A percentile compares a stretch with the other conserved stretches of the same genome.
Conservation (phyloP, 2,329 filamentous ascomycete genomes). For the Sclerotinia nivalis region DNA sequence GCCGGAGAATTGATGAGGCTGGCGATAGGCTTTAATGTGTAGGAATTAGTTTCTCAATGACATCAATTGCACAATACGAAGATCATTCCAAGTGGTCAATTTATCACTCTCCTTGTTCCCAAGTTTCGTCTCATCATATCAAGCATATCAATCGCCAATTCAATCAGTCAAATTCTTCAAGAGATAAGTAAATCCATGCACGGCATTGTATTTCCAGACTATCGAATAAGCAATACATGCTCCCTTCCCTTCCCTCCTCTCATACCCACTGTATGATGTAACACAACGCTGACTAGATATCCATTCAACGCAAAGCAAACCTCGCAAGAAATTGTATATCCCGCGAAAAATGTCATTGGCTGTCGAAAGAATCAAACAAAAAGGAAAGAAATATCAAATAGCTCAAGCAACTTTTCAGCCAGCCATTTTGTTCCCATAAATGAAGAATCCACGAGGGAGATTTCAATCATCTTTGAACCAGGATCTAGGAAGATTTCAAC, state of each 20-base stretch:
- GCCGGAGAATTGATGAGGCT: not conserved
- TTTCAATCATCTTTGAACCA: conserved; percentile 9
- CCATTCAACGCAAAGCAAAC: not conserved
- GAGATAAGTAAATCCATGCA: not conserved
- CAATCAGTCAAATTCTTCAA: not conserved
- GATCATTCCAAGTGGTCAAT: not conserved
- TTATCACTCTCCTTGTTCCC: not conserved
- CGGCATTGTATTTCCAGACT: not conserved
- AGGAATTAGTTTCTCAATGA: not conserved
- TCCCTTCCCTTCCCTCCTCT: not conserved
- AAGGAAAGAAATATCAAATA: conserved; percentile 19
- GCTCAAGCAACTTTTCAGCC: conserved; percentile 22
- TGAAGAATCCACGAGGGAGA: conserved; percentile 1
- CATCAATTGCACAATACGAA: not conserved
- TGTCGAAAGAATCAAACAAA: not conserved
- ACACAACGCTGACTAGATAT: not conserved
- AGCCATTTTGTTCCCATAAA: conserved; percentile 14
- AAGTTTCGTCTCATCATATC: not conserved
- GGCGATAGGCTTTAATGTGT: too few relatives aligned
- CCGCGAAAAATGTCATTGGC: not conserved
- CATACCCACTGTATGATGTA: not conserved
- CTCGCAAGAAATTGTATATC: conserved; percentile 4
- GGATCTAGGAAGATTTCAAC: conserved; percentile 19
- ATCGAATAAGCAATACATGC: not conserved
- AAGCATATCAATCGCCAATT: not conserved